Conservation (phyloP, 805 yeast genomes). For the Barnettozyma populi region DNA sequence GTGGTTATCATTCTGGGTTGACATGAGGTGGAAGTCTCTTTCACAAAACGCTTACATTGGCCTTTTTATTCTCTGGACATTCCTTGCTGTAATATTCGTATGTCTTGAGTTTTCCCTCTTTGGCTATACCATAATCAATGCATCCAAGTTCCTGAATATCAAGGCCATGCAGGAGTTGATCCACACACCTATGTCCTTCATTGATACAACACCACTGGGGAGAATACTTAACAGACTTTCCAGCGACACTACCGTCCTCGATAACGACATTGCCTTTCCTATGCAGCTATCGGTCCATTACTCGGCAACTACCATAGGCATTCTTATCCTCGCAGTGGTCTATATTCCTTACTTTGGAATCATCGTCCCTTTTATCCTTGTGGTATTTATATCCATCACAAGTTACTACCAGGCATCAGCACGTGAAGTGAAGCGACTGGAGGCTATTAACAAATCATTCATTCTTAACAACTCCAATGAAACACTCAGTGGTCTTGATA, state of each 20-base stretch:
- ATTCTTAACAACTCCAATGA: conserved; percentile 71
- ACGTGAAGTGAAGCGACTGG: conserved; percentile 71
- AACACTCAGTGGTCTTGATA: conserved; percentile 53
- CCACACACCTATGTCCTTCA: conserved; percentile 71
- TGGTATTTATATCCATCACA: conserved; percentile 38
- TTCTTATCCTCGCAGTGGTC: conserved; percentile 57
- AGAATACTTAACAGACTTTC: conserved; percentile 77
- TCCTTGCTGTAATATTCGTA: conserved; percentile 40
- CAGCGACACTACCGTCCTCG: conserved; percentile 75
- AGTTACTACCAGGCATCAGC: conserved; percentile 63
- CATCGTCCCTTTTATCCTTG: conserved; percentile 38
- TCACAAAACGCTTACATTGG: conserved; percentile 60
- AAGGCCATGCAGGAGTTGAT: conserved; percentile 49
- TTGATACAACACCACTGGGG: conserved; percentile 82
- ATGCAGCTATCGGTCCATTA: conserved; percentile 46
- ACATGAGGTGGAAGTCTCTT: conserved; percentile 39
- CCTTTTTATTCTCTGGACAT: conserved; percentile 47
- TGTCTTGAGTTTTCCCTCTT: conserved; percentile 30
- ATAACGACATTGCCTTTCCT: conserved; percentile 66
- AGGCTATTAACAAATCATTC: conserved; percentile 61
- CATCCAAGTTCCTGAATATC: conserved; percentile 29
- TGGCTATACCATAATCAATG: conserved; percentile 8
- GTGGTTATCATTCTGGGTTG: conserved; percentile 77
- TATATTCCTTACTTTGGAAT: conserved; percentile 73
- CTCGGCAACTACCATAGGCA: conserved; percentile 45